phyloP scores from a whole-genome alignment of 169 alveolate species.

The Theileria sp. region DNA sequence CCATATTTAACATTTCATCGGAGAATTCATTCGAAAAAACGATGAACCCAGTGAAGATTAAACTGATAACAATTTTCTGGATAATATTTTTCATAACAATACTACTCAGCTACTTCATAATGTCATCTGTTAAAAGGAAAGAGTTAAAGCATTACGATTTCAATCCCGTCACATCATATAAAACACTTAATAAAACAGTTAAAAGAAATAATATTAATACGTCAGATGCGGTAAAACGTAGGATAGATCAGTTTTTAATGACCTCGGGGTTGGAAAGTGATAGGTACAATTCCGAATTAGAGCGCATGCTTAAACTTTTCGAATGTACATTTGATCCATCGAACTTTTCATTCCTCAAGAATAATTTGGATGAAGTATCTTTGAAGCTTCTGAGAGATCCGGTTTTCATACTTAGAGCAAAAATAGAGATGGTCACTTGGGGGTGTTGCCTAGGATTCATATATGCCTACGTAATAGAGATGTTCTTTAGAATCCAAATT shows the following conservation, averaged over 20 bases:
- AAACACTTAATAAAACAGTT: neutral
- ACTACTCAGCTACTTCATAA: neutral
- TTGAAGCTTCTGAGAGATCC: neutral
- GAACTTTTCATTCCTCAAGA: neutral
- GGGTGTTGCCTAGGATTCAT: neutral
- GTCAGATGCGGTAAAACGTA: neutral
- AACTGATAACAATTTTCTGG: constrained; percentile 4
- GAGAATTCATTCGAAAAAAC: neutral
- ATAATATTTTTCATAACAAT: neutral
- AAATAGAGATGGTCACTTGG: neutral
- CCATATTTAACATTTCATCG: neutral
- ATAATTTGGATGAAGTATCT: neutral
- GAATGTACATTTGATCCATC: neutral
- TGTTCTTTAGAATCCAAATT: neutral
- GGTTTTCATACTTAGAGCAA: neutral
- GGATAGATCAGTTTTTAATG: neutral
- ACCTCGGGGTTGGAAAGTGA: neutral
- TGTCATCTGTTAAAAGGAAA: neutral
- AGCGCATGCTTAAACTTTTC: neutral
- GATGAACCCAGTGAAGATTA: neutral
- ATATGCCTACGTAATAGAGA: neutral
- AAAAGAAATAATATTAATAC: neutral
- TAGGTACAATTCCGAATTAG: neutral
- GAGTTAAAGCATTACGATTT: neutral
- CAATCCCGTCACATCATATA: neutral